A percentile compares a stretch with the other conserved stretches of the same genome.
phyloP scores from a whole-genome alignment of 768 basidiomycete species.

The Pisolithus microcarpus region DNA sequence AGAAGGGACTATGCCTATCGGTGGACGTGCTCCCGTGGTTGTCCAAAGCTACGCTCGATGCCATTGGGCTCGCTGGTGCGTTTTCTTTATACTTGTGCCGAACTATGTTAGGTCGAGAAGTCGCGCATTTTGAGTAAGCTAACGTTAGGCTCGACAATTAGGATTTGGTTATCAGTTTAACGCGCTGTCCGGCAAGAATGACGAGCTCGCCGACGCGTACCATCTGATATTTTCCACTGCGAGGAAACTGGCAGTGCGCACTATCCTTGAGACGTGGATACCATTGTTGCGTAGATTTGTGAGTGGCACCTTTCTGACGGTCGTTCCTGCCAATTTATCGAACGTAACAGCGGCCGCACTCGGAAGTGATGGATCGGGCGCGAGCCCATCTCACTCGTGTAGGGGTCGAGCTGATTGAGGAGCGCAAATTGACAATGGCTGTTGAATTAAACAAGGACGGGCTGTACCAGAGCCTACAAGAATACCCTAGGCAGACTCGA shows the following conservation, averaged over 20 bases:
- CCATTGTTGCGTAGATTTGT: constrained; percentile 49
- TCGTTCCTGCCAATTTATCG: not conserved
- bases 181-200: constrained; percentile 39
- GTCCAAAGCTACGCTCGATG: constrained; percentile 62
- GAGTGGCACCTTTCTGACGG: constrained; percentile 5
- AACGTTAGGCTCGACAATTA: constrained; percentile 1
- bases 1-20: constrained; percentile 8
- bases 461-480: constrained; percentile 8
- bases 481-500: constrained; percentile 11
- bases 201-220: constrained; percentile 53
- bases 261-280: constrained; percentile 52
- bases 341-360: constrained; percentile 36
- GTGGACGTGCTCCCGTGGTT: constrained; percentile 63
- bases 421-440: constrained; percentile 38
- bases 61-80: constrained; percentile 65
- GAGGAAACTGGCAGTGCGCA: constrained; percentile 44
- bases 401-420: constrained; percentile 44
- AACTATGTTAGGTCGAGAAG: not conserved
- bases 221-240: constrained; percentile 46
- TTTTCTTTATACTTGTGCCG: not conserved
- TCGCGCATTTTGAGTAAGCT: not conserved
- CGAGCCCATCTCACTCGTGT: constrained; percentile 45
- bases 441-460: constrained; percentile 17
- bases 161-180: constrained; percentile 54
- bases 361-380: constrained; percentile 36